Percentiles rank a stretch among this genome's conserved stretches.
Conservation (phyloP, 106 monocot genomes). For the Vanilla planifolia region DNA sequence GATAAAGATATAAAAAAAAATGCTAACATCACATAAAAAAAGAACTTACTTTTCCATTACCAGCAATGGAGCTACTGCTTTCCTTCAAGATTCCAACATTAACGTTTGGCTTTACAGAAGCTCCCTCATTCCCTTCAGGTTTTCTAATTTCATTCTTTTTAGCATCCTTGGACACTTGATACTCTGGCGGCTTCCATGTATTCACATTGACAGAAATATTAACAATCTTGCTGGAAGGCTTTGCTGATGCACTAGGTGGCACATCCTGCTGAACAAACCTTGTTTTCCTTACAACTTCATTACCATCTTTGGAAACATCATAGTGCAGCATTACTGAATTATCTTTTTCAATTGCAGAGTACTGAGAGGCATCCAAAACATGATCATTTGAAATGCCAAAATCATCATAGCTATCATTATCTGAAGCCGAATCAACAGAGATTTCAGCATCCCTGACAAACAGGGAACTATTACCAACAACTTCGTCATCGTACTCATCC, state of each 20-base stretch:
- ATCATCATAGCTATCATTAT: constrained; percentile 45
- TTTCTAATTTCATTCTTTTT: constrained; percentile 21
- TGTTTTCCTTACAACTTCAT: constrained; percentile 30
- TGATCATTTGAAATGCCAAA: constrained; percentile 14
- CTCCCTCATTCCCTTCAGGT: constrained; percentile 8
- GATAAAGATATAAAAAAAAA: neutral
- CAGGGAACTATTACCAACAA: constrained; percentile 18
- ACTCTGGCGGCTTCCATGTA: constrained; percentile 44
- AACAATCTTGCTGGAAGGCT: constrained; percentile 51
- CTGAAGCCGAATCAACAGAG: constrained; percentile 34
- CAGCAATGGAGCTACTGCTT: constrained; percentile 13
- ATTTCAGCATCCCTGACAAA: constrained; percentile 18
- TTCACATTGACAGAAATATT: constrained; percentile 87
- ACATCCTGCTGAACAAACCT: constrained; percentile 27
- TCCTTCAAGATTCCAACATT: constrained; percentile 19
- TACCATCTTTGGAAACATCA: constrained; percentile 38
- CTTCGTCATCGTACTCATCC: constrained; percentile 33
- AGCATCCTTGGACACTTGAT: neutral
- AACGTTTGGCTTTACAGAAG: constrained; percentile 17
- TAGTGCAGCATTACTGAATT: constrained; percentile 32
- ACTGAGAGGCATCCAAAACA: constrained; percentile 21
- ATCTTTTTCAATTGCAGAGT: constrained; percentile 27
- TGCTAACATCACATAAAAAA: neutral
- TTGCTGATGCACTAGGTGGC: constrained; percentile 18
- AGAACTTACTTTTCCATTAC: constrained; percentile 34